phyloP scores from a whole-genome alignment of 805 yeast species.

The Metschnikowia lochheadii region DNA sequence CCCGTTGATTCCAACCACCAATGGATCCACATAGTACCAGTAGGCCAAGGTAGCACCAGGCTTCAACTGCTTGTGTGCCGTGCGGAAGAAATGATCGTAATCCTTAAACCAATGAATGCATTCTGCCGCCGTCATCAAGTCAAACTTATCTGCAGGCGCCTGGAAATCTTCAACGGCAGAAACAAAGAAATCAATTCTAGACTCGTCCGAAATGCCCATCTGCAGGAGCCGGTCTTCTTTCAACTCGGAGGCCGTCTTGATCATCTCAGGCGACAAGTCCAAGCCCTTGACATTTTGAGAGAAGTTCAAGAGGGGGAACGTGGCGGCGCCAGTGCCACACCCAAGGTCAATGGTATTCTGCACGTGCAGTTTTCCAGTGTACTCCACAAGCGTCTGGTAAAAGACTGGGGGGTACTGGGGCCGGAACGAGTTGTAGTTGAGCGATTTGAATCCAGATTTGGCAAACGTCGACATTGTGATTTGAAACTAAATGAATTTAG shows the following conservation, averaged over 20 bases:
- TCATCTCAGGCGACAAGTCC: slow-evolving; percentile 47
- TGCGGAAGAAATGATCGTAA: slow-evolving; percentile 12
- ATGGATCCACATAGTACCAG: slow-evolving; percentile 26
- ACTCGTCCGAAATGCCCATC: slow-evolving; percentile 22
- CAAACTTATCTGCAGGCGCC: slow-evolving; percentile 15
- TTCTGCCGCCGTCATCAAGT: slow-evolving; percentile 19
- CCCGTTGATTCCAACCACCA: slow-evolving; percentile 26
- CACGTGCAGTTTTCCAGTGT: slow-evolving; percentile 20
- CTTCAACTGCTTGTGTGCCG: slow-evolving; percentile 11
- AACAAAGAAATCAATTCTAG: slow-evolving; percentile 27
- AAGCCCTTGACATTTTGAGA: slow-evolving; percentile 40
- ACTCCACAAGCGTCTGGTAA: slow-evolving; percentile 27
- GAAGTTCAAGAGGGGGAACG: slow-evolving; percentile 39
- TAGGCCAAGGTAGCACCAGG: slow-evolving; percentile 19
- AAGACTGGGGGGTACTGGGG: slow-evolving; percentile 40
- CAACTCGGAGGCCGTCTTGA: slow-evolving; percentile 37
- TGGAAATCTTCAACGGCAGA: slow-evolving; percentile 34
- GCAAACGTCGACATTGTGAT: slow-evolving; percentile 15
- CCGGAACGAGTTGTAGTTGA: slow-evolving; percentile 30
- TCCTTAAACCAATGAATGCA: slow-evolving; percentile 22
- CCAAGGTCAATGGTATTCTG: slow-evolving; percentile 40
- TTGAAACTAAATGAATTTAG: too few relatives aligned
- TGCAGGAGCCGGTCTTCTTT: slow-evolving; percentile 20
- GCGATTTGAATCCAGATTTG: slow-evolving; percentile 12
- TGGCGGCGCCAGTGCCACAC: slow-evolving; percentile 53